These are phyloP conservation scores for Rubia balearica DNA, from an alignment of 305 asterid species.

Conservation along the genomic window DNA sequence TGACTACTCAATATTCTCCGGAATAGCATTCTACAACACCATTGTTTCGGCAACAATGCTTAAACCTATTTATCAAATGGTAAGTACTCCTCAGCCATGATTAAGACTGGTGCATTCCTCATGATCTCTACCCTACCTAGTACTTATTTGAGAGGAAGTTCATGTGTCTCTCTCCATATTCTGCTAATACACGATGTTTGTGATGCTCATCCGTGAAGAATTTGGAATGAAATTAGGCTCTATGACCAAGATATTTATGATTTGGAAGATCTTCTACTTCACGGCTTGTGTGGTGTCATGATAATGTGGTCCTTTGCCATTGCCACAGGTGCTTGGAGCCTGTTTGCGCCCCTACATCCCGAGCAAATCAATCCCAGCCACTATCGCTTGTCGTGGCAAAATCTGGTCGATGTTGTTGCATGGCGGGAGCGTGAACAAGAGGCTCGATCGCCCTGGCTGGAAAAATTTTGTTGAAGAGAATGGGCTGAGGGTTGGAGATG, in stretches of 20 bases:
- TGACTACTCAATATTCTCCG: conserved; percentile 1
- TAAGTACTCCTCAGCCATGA: neutral
- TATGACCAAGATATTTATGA: too few relatives aligned
- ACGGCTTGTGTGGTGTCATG: too few relatives aligned
- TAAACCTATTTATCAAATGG: conserved; percentile 13
- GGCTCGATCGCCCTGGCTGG: conserved; percentile 16
- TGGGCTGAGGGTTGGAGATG: conserved; percentile 19
- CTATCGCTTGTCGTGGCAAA: conserved; percentile 18
- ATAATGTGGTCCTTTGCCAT: too few relatives aligned
- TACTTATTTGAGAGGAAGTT: neutral
- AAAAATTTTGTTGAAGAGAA: conserved; percentile 12
- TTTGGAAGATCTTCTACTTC: neutral
- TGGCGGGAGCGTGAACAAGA: conserved; percentile 2
- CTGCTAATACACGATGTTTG: neutral
- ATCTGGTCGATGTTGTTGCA: conserved; percentile 17
- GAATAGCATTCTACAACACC: conserved; percentile 10
- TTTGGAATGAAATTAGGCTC: neutral
- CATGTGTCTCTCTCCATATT: neutral
- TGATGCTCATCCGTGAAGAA: neutral
- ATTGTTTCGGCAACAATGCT: conserved; percentile 6
- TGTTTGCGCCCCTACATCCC: conserved; percentile 11
- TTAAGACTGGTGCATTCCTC: neutral
- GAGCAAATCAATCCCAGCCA: conserved; percentile 3
- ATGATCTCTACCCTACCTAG: neutral
- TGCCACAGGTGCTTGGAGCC: conserved; percentile 12